These are phyloP conservation scores for Ophiocordyceps camponoti-leonardi DNA, from an alignment of 2,329 filamentous ascomycete genomes.

Conservation along the genomic window DNA sequence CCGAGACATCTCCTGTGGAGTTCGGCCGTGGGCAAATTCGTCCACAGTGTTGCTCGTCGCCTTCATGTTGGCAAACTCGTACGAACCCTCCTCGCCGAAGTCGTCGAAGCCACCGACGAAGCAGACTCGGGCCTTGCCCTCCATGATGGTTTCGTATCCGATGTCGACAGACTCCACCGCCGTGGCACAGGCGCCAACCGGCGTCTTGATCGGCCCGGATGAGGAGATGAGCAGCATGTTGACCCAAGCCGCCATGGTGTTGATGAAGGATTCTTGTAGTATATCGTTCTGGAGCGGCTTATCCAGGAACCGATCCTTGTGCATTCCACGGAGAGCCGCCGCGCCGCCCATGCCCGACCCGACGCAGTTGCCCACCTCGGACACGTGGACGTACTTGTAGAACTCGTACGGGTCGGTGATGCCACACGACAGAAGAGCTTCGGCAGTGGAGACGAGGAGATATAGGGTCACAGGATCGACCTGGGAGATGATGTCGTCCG, in stretches of 20 bases:
- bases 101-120: constrained; percentile 98
- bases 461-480: constrained; percentile 94
- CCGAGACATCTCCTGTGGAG: constrained; percentile 92
- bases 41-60: constrained; percentile 96
- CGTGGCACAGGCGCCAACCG: constrained; percentile 92
- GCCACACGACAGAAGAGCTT: constrained; percentile 79
- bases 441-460: constrained; percentile 83
- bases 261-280: constrained; percentile 98
- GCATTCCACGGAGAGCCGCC: constrained; percentile 86
- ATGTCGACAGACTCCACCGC: constrained; percentile 95
- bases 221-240: constrained; percentile 98
- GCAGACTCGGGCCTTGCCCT: constrained; percentile 94
- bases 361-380: constrained; percentile 93
- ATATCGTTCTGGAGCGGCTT: constrained; percentile 98
- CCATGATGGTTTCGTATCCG: constrained; percentile 94
- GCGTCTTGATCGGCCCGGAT: constrained; percentile 95
- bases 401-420: constrained; percentile 99
- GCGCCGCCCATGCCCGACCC: constrained; percentile 97
- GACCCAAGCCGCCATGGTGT: constrained; percentile 98
- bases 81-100: constrained; percentile 97
- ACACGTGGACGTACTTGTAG: constrained; percentile 98
- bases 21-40: constrained; percentile 88
- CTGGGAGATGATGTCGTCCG: constrained; percentile 93
- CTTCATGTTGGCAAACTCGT: constrained; percentile 99
- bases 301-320: constrained; percentile 92